Evolutionary conservation across 805 yeast genomes (phyloP), one percentile per base, ranked within the genome.

Genomic region (Starmerella sp.): DNA sequence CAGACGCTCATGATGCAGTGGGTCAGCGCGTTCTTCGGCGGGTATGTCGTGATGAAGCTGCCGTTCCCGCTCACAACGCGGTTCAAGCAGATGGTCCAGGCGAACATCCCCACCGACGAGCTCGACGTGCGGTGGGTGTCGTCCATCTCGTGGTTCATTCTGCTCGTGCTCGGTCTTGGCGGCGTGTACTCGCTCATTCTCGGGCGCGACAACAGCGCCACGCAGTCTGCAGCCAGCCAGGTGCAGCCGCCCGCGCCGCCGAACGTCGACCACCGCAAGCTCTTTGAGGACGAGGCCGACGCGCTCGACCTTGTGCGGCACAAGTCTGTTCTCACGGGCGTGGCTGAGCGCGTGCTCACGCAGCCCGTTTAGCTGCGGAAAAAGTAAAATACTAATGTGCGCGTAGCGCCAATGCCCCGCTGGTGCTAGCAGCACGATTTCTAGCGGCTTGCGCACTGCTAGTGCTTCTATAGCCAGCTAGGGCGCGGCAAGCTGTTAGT

Each of bases 1-100:
- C 97, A 93, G 71, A 87, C 96, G 0, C 68, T 90, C 41, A 84
- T 90, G 60, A 90, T 93, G 96, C 88, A 89, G 65, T 93, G 97
- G 96, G 91, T 91, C 57, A 87, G 86, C 65, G 86, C 82, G 64
- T 90, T 91, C 71, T 93, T 88, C 69, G 87, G 91, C 13, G 97
- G 97, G 0, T 88, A 89, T 60, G 82, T 90, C 14, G 79, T 88
- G 49, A 85, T 85, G 85, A 81, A 81, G 66, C 73, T 93, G 53
- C 98, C 98, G 15, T 93, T 93, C 72, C 95, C 96, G 2, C 72
- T 93, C 54, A 93, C 97, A 0, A 75, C 82, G 35, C 82, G 90
- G 57, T 93, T 93, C 74, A 93, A 93, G 69, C 79, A 85, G 56
- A 90, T 93, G 95, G 71, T 93, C 44, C 98, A 93, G 69, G 80